A percentile compares a stretch with the other conserved stretches of the same genome.
phyloP scores from a whole-genome alignment of 176 grass and related monocot species.

The Hordeum vulgare region MorexV3_pseudomolecules_assembly NC_058524.1:46004468-46004967 shows the following conservation, averaged over 20 bases:
- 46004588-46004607: too few species aligned
- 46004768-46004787: slow-evolving; percentile 17
- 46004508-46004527: too few species aligned
- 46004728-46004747: neutral
- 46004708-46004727: neutral
- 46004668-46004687: neutral
- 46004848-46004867: neutral
- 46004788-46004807: neutral
- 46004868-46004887: neutral
- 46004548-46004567: too few species aligned
- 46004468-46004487: too few species aligned
- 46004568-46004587: neutral
- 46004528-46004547: too few species aligned
- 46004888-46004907: too few species aligned
- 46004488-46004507: too few species aligned
- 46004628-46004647: neutral
- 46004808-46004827: neutral
- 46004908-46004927: neutral
- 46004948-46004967: too few species aligned
- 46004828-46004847: slow-evolving; percentile 21
- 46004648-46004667: neutral
- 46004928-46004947: neutral
- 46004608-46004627: neutral
- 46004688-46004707: neutral
- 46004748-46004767: neutral